Evolutionary conservation across 2,329 filamentous ascomycete genomes (phyloP).

Genomic region (Colletotrichum shisoi): DNA sequence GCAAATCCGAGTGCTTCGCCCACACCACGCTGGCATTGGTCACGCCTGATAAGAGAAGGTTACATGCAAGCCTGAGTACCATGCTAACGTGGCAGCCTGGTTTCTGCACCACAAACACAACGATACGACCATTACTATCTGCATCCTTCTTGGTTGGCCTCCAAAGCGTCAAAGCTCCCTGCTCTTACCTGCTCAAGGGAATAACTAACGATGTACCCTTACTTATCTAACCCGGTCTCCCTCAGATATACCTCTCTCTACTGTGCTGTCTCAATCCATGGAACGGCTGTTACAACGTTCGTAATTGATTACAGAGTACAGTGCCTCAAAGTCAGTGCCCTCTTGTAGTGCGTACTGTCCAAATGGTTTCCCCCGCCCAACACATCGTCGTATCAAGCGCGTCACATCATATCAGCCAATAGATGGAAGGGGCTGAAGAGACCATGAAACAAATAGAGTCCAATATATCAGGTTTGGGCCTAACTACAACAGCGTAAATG

Average conservation of each 20-base stretch:
- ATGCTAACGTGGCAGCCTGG: slow-evolving; percentile 19
- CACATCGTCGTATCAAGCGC: too few species aligned
- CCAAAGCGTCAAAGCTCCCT: slow-evolving; percentile 4
- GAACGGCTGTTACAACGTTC: too few species aligned
- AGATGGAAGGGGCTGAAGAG: not conserved
- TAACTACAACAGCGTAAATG: slow-evolving; percentile 35
- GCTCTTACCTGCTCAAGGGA: slow-evolving; percentile 15
- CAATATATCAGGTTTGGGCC: slow-evolving; percentile 31
- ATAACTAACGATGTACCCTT: not conserved
- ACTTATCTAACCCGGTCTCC: not conserved
- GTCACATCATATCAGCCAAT: not conserved
- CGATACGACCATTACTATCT: not conserved
- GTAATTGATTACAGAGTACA: not conserved
- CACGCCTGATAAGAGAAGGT: not conserved
- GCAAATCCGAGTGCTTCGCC: not conserved
- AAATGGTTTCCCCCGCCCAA: not conserved
- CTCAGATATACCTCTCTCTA: not conserved
- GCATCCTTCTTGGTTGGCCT: slow-evolving; percentile 21
- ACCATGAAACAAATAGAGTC: slow-evolving; percentile 24
- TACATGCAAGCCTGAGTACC: not conserved
- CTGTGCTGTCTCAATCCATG: not conserved
- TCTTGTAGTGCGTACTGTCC: not conserved
- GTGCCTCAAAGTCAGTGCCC: not conserved
- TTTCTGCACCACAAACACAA: slow-evolving; percentile 24
- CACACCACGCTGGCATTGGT: not conserved